phyloP scores from a whole-genome alignment of 2,329 filamentous ascomycete species.

The Trichoderma oligosporum region DNA sequence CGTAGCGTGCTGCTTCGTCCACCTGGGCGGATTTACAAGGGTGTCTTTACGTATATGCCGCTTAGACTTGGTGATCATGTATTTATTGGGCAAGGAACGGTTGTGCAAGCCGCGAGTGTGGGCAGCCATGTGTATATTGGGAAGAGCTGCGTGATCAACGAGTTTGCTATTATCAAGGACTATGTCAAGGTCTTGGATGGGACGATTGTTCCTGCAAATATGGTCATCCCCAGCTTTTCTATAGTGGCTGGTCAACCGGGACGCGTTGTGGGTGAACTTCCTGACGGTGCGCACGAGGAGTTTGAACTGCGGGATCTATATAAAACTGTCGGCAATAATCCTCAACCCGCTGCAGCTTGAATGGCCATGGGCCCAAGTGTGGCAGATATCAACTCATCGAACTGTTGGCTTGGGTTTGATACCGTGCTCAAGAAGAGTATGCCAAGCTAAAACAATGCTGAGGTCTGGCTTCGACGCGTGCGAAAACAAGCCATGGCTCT shows the following conservation, averaged over 20 bases:
- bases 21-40: constrained; percentile 76
- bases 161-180: constrained; percentile 90
- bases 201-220: constrained; percentile 76
- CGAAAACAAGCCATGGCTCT: background rate
- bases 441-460: too few species aligned
- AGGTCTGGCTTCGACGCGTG: too few species aligned
- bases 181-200: constrained; percentile 84
- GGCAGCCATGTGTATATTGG: constrained; percentile 86
- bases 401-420: background rate
- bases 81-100: constrained; percentile 71
- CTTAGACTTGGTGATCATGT: constrained; percentile 94
- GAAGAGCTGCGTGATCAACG: constrained; percentile 69
- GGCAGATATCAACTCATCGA: background rate
- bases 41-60: constrained; percentile 76
- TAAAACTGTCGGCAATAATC: constrained; percentile 60
- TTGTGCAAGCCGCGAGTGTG: constrained; percentile 79
- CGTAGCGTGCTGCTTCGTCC: constrained; percentile 75
- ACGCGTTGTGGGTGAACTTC: constrained; percentile 75
- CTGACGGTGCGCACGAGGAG: constrained; percentile 63
- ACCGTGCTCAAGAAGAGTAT: too few species aligned
- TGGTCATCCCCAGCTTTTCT: constrained; percentile 89
- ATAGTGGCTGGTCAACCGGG: constrained; percentile 84
- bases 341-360: constrained; percentile 33
- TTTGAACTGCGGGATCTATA: constrained; percentile 64
- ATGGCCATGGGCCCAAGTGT: background rate